These are phyloP conservation scores for Arachis stenosperma DNA, from an alignment of 306 rosid genomes.

Conservation along the genomic window DNA sequence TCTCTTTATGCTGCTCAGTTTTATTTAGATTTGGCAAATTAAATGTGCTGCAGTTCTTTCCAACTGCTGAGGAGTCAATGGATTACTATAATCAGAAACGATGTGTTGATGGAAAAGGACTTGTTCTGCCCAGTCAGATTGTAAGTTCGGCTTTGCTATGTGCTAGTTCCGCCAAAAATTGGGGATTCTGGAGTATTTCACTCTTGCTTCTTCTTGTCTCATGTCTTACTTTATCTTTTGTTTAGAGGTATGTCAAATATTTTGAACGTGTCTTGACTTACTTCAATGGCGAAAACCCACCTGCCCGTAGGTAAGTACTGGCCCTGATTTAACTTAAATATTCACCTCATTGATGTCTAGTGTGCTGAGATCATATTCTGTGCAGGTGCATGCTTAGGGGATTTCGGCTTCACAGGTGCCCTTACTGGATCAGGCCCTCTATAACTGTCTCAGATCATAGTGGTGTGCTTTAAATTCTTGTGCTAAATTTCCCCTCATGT, in stretches of 20 bases:
- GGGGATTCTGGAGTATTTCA: constrained; percentile 25
- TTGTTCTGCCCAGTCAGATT: constrained; percentile 96
- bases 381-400: constrained; percentile 98
- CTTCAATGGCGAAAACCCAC: constrained; percentile 90
- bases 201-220: constrained; percentile 19
- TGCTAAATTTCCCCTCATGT: constrained; percentile 24
- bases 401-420: constrained; percentile 96
- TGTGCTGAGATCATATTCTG: constrained; percentile 38
- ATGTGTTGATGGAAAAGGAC: constrained; percentile 94
- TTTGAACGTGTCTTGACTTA: constrained; percentile 85
- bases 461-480: constrained; percentile 59
- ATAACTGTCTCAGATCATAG: constrained; percentile 89
- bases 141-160: constrained; percentile 57
- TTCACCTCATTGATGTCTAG: constrained; percentile 10
- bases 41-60: constrained; percentile 77
- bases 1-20: constrained; percentile 17
- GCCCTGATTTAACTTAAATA: constrained; percentile 17
- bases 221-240: constrained; percentile 29
- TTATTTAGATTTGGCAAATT: constrained; percentile 29
- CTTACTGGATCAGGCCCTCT: constrained; percentile 97
- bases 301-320: constrained; percentile 78
- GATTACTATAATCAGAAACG: constrained; percentile 96
- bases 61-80: constrained; percentile 96
- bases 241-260: constrained; percentile 89
- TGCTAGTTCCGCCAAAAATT: constrained; percentile 32